Conservation (phyloP, 441 rosid species). For the Theobroma grandiflorum region DNA sequence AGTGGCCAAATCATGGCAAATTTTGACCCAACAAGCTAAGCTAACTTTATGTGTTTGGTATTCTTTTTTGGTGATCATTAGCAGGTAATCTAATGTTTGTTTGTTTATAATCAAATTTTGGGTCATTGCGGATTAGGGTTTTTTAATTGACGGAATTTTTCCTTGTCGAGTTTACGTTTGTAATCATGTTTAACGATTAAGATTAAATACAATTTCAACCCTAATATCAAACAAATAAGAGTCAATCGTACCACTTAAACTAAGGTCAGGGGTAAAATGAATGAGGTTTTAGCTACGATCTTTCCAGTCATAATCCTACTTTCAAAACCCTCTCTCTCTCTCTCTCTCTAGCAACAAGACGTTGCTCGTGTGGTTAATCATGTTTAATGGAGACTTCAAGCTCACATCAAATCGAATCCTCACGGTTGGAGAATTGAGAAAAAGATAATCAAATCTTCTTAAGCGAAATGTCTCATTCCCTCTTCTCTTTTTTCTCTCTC, state of each 20-base stretch:
- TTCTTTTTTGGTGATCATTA: not conserved
- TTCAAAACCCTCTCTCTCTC: not conserved
- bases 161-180: too few relatives aligned
- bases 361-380: constrained; percentile 34
- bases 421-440: not conserved
- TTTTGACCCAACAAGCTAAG: not conserved
- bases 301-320: too few relatives aligned
- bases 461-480: not conserved
- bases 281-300: too few relatives aligned
- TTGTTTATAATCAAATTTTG: too few relatives aligned
- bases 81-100: not conserved
- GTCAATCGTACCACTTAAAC: too few relatives aligned
- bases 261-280: too few relatives aligned
- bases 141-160: too few relatives aligned
- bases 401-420: constrained; percentile 3
- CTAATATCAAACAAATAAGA: too few relatives aligned
- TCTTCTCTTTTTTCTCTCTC: not conserved
- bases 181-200: too few relatives aligned
- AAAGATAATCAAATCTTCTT: not conserved
- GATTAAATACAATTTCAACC: too few relatives aligned
- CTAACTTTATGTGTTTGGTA: not conserved
- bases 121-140: too few relatives aligned
- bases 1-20: not conserved
- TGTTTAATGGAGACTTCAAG: constrained; percentile 19
- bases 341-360: not conserved